Evolutionary conservation across 2,329 filamentous ascomycete species (phyloP).

Genomic region (Fusarium sp.): DNA sequence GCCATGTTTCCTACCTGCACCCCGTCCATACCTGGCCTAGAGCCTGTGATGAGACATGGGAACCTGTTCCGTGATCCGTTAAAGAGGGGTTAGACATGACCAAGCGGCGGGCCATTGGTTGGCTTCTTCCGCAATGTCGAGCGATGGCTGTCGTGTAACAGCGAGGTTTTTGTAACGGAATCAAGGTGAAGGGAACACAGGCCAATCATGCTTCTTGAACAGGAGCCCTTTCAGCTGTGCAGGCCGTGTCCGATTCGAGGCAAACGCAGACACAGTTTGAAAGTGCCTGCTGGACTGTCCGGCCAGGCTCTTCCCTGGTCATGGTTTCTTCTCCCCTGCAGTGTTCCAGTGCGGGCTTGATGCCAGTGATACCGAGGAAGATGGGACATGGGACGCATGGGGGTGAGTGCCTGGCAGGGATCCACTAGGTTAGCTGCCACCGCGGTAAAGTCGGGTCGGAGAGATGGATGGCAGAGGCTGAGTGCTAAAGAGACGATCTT

Average conservation of each 20-base stretch:
- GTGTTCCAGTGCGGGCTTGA: slow-evolving; percentile 14
- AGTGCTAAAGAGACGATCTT: not conserved
- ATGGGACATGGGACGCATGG: slow-evolving; percentile 18
- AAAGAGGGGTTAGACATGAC: slow-evolving; percentile 24
- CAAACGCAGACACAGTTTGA: slow-evolving; percentile 35
- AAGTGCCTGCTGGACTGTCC: slow-evolving; percentile 28
- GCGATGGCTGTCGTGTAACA: slow-evolving; percentile 38
- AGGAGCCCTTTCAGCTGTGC: slow-evolving; percentile 26
- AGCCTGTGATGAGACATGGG: slow-evolving; percentile 33
- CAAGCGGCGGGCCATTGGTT: slow-evolving; percentile 21
- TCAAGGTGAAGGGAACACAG: slow-evolving; percentile 16
- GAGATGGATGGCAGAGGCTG: not conserved
- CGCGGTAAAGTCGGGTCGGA: slow-evolving; percentile 3
- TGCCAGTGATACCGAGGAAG: slow-evolving; percentile 34
- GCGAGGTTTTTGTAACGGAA: slow-evolving; percentile 20
- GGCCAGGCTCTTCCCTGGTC: slow-evolving; percentile 11
- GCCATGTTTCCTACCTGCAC: slow-evolving; percentile 8
- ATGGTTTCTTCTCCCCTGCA: slow-evolving; percentile 19
- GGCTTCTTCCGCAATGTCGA: slow-evolving; percentile 20
- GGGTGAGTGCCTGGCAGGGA: slow-evolving; percentile 7
- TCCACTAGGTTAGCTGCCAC: not conserved
- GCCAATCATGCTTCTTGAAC: slow-evolving; percentile 25
- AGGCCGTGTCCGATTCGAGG: slow-evolving; percentile 19
- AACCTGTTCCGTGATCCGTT: slow-evolving; percentile 26
- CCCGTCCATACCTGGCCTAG: slow-evolving; percentile 7